Conservation (phyloP, 2,329 filamentous ascomycete species). For the Aquanectria penicillioides region DNA sequence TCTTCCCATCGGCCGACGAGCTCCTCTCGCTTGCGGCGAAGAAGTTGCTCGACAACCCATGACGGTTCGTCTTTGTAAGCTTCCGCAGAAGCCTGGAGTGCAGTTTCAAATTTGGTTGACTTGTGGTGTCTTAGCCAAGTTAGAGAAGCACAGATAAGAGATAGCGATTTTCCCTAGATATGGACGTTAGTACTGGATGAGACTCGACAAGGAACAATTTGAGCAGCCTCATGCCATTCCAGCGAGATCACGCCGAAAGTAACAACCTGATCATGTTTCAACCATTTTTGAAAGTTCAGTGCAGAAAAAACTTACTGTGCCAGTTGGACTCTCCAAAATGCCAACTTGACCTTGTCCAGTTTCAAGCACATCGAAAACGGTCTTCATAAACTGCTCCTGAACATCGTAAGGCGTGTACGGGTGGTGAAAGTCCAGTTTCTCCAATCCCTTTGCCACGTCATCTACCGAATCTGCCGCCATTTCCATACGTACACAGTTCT, state of each 20-base stretch:
- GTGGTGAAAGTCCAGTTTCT: slow-evolving; percentile 77
- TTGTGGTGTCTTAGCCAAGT: slow-evolving; percentile 93
- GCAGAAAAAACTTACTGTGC: slow-evolving; percentile 61
- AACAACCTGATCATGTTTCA: too few species aligned
- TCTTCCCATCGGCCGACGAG: slow-evolving; percentile 75
- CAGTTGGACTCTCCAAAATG: slow-evolving; percentile 94
- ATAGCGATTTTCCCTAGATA: slow-evolving; percentile 83
- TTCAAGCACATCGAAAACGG: slow-evolving; percentile 82
- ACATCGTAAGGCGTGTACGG: slow-evolving; percentile 90
- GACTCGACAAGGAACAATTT: too few species aligned
- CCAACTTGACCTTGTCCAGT: slow-evolving; percentile 77
- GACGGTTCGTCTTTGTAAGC: slow-evolving; percentile 75
- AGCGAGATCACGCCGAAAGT: too few species aligned
- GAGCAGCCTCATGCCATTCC: too few species aligned
- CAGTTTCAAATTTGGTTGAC: slow-evolving; percentile 64
- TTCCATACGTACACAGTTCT: slow-evolving; percentile 6
- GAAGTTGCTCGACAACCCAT: slow-evolving; percentile 85
- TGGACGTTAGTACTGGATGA: too few species aligned
- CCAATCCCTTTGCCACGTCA: slow-evolving; percentile 32
- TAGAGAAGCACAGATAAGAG: slow-evolving; percentile 86
- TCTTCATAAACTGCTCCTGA: slow-evolving; percentile 87
- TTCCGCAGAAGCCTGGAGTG: slow-evolving; percentile 55
- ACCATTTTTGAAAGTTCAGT: background rate
- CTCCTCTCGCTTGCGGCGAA: slow-evolving; percentile 73
- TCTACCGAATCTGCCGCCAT: slow-evolving; percentile 36